Evolutionary conservation across 2,329 filamentous ascomycete genomes (phyloP), one percentile per base, ranked within the genome.

Genomic region (Berkeleyomyces basicola): DNA sequence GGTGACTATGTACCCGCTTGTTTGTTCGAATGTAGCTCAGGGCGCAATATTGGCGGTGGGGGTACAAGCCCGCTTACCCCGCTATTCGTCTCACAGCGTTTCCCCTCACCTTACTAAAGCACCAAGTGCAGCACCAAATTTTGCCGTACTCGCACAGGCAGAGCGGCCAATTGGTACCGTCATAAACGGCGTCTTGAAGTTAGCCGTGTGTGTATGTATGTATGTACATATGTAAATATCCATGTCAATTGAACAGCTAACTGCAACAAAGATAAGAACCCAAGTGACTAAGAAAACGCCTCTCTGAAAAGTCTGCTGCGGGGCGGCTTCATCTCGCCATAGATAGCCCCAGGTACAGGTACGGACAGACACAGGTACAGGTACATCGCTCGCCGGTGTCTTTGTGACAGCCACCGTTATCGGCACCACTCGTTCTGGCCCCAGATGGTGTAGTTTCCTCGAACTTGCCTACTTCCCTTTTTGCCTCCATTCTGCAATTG

Each of bases 401-500:
- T n/a, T 49, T 49, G 7, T 49, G 7, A 55, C 51, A 55, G 51
- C 31, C 51, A 55, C 51, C 51, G 51, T 55, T 55, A 55, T 55
- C 51, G 51, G 51, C 51, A 55, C 31, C 11, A 23, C 23, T 23
- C 36, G 51, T 36, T 36, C 39, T 55, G 33, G 33, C 33, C 39
- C 39, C 16, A 36, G 7, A 10, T 55, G 33, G 51, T 23, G 23
- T 55, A 55, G 51, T 55, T 55, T 39, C 7, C 51, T 55, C 31
- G 23, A 23, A 23, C 37, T 11, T 53, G 14, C n/a, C 16, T 53
- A 9, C 23, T 37, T 53, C 49, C 49, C 33, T 55, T 55, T 7
- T 16, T 55, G 49, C n/a, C 49, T 37, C 49, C 36, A 55, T 55
- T 55, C 51, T 55, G 51, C 51, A 39, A 55, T 55, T 55, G 51